Evolutionary conservation across 2,329 filamentous ascomycete genomes (phyloP).

Genomic region (Arthroderma uncinatum): DNA sequence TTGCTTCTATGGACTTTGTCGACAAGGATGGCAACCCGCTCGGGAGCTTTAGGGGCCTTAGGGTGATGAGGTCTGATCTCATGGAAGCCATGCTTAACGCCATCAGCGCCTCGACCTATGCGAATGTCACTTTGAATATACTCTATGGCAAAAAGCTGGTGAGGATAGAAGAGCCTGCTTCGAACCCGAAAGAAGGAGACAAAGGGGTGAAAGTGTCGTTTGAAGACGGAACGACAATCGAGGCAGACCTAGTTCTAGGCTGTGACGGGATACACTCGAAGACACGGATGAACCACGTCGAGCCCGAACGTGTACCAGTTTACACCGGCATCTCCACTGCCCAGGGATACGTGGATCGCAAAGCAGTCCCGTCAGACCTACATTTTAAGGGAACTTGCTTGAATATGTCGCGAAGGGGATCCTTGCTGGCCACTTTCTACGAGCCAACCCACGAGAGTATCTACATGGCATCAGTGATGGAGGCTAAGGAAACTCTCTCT

Average conservation of each 20-base stretch:
- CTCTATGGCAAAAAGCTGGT: constrained; percentile 32
- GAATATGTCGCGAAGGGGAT: constrained; percentile 35
- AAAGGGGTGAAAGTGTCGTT: constrained; percentile 39
- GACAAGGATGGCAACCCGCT: constrained; percentile 26
- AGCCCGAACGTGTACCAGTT: constrained; percentile 38
- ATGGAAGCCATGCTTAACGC: constrained; percentile 38
- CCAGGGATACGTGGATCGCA: constrained; percentile 9
- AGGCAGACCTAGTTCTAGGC: constrained; percentile 41
- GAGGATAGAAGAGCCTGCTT: constrained; percentile 41
- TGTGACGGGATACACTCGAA: constrained; percentile 51
- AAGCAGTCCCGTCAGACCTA: constrained; percentile 17
- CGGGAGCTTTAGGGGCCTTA: constrained; percentile 37
- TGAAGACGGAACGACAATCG: constrained; percentile 33
- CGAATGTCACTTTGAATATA: constrained; percentile 16
- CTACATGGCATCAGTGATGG: constrained; percentile 22
- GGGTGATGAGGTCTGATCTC: constrained; percentile 45
- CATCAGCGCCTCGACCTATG: neutral
- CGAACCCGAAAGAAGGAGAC: constrained; percentile 34
- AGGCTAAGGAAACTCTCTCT: constrained; percentile 22
- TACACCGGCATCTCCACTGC: constrained; percentile 38
- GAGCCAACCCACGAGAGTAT: constrained; percentile 26
- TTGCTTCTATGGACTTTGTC: constrained; percentile 33
- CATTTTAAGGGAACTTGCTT: constrained; percentile 36
- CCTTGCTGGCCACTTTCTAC: constrained; percentile 39
- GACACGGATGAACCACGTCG: constrained; percentile 40